Conservation (phyloP, 169 alveolate species). For the Plasmodium reichenowi region DNA sequence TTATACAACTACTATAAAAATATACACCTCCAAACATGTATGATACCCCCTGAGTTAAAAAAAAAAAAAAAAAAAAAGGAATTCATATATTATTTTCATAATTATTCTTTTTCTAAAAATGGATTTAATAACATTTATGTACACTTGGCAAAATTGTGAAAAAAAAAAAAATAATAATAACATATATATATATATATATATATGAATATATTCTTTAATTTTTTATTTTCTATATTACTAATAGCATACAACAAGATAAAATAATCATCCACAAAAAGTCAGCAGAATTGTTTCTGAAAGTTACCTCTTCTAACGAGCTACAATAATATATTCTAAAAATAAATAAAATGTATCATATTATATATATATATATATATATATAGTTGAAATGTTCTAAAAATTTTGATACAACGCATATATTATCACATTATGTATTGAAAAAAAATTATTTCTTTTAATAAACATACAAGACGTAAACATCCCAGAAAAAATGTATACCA, state of each 20-base stretch:
- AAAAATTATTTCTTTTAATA: too few species aligned
- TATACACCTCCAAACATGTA: conserved; percentile 86
- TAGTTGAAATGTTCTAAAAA: not conserved
- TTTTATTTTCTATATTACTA: conserved; percentile 58
- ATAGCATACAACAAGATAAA: conserved; percentile 83
- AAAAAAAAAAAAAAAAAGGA: not conserved
- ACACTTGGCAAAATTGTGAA: too few species aligned
- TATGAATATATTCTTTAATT: not conserved
- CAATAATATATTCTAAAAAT: conserved; percentile 83
- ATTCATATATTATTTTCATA: not conserved
- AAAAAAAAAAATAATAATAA: too few species aligned
- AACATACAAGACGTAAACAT: conserved; percentile 89
- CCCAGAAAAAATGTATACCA: conserved; percentile 93
- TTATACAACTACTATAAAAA: conserved; percentile 93
- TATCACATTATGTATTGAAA: too few species aligned
- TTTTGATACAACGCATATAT: too few species aligned
- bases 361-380: conserved; percentile 62
- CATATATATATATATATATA: too few species aligned
- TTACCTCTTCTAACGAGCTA: conserved; percentile 86
- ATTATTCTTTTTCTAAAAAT: conserved; percentile 11
- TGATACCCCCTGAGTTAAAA: conserved; percentile 76
- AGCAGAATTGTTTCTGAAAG: conserved; percentile 88
- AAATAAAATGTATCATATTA: not conserved
- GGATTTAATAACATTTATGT: too few species aligned
- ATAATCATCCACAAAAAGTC: conserved; percentile 91